Evolutionary conservation across 176 grass and related monocot genomes (phyloP), one percentile per base, ranked within the genome.

Genomic region (Oryza australiensis): DNA sequence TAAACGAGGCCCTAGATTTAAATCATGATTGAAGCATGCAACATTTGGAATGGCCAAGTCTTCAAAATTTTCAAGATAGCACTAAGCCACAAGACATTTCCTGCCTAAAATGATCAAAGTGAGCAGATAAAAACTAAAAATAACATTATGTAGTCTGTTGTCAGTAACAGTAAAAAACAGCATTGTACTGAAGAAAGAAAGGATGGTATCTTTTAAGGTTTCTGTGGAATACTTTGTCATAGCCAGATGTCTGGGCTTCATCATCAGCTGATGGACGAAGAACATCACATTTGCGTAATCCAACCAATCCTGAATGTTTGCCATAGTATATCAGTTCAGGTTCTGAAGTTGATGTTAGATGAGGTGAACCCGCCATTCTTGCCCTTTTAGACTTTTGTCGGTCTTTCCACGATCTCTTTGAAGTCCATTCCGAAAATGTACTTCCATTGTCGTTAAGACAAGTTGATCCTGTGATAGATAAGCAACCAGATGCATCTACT

Each of bases 281-380:
- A 42, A 90, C 69, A 74, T 88, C 80, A 65, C 72, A 84, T 91
- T 90, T 98, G 46, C 70, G 49, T 45, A 93, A 74, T 57, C 88
- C 92, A 84, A 92, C 84, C 82, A 98, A 82, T 80, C 95, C 95
- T 69, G 95, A 98, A 82, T 95, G 70, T 80, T 84, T 91, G 63
- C 95, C 95, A 88, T 98, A 98, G 87, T 89, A 98, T 86, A 98
- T 89, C 38, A 98, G 86, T 66, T 98, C 95, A 24, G 92, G 95
- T 79, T 93, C 88, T 7, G 80, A 77, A 89, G 79, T 80, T 75
- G 72, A 75, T 68, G 73, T 38, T 67, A 66, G 77, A 27, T 85
- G 80, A 65, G 66, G 55, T 86, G 78, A 81, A 92, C 46, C 72
- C 8, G 65, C 33, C 71, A 68, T 85, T 88, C 78, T 83, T 78